phyloP scores from a whole-genome alignment of 208 protist species.

The Leptomonas pyrrhocoris region DNA sequence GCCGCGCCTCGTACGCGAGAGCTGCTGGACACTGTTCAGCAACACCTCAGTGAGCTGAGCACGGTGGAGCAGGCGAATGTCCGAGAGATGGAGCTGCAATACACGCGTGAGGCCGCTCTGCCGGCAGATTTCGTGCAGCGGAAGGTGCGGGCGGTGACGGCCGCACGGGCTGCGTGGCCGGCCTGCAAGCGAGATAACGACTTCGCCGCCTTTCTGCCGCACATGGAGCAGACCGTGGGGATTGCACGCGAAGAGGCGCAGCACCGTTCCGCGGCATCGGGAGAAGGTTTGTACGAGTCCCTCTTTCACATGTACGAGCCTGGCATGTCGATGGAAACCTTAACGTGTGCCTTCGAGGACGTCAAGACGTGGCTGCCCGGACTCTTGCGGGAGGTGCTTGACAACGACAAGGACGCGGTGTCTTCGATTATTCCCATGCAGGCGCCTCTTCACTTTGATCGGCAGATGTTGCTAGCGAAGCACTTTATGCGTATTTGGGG shows the following conservation, averaged over 20 bases:
- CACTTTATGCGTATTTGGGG: slow-evolving; percentile 55
- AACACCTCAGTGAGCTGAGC: slow-evolving; percentile 24
- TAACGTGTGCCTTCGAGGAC: no score
- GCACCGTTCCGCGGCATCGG: slow-evolving; percentile 14
- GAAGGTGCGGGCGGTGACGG: slow-evolving; percentile 37
- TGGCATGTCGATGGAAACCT: no score
- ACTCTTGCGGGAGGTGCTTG: slow-evolving; percentile 56
- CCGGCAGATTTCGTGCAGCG: slow-evolving; percentile 44
- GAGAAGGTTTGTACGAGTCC: no score
- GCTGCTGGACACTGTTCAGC: not conserved
- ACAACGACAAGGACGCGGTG: slow-evolving; percentile 32
- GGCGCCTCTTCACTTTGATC: slow-evolving; percentile 32
- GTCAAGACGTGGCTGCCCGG: slow-evolving; percentile 68
- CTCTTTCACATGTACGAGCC: slow-evolving; percentile 68
- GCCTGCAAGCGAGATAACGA: slow-evolving; percentile 49
- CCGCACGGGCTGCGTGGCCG: slow-evolving; percentile 47
- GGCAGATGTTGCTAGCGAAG: slow-evolving; percentile 41
- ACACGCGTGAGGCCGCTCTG: slow-evolving; percentile 32
- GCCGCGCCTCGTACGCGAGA: slow-evolving; percentile 11
- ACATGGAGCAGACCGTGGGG: slow-evolving; percentile 53
- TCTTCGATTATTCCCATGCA: slow-evolving; percentile 23
- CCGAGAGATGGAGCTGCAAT: slow-evolving; percentile 52
- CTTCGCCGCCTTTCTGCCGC: slow-evolving; percentile 54
- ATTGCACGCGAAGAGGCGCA: slow-evolving; percentile 48
- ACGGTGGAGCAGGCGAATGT: slow-evolving; percentile 51